A percentile compares a stretch with the other conserved stretches of the same genome.
Conservation (phyloP, 305 asterid genomes). For the Fraxinus greggii region DNA sequence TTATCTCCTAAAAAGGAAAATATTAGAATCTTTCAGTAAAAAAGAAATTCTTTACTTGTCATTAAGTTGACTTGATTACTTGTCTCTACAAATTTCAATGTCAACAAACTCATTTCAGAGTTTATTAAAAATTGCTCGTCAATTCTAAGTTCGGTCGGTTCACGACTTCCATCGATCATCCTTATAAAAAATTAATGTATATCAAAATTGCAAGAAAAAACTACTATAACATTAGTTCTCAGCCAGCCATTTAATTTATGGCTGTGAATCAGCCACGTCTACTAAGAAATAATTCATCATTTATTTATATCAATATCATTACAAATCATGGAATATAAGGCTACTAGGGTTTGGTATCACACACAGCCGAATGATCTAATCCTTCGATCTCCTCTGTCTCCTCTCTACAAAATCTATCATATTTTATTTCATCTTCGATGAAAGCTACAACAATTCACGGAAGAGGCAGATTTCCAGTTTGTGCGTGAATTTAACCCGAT, state of each 20-base stretch:
- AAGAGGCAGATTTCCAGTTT: constrained; percentile 41
- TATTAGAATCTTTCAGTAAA: no score
- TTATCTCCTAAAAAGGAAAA: no score
- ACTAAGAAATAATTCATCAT: neutral
- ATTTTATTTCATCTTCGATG: neutral
- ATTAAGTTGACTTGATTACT: no score
- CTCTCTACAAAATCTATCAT: neutral
- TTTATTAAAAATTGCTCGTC: no score
- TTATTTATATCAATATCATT: neutral
- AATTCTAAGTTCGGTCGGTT: no score
- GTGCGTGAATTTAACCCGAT: constrained; percentile 35
- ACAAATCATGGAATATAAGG: neutral
- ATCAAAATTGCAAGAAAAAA: no score
- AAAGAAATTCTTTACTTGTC: no score
- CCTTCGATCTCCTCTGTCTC: neutral
- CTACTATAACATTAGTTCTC: neutral
- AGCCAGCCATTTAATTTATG: neutral
- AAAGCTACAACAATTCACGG: constrained; percentile 4
- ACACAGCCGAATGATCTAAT: neutral
- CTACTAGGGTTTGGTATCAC: neutral
- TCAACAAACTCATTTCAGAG: no score
- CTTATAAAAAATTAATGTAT: no score
- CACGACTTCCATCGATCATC: no score
- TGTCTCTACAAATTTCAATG: no score
- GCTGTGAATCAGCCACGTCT: neutral